These are phyloP conservation scores for Suhomyces sp. DNA, from an alignment of 805 yeast species.

Conservation along the genomic window DNA sequence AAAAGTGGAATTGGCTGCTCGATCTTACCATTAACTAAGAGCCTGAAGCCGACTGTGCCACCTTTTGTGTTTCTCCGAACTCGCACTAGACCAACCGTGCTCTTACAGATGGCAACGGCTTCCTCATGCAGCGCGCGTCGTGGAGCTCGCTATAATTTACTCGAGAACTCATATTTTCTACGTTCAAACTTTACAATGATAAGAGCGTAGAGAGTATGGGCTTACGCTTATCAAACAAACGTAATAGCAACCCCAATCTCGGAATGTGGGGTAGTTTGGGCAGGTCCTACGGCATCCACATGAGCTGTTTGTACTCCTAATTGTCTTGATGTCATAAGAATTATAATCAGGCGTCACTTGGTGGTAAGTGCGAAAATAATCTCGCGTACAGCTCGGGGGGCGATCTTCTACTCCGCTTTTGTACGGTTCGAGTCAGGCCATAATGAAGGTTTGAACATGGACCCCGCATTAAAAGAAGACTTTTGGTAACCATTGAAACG, in stretches of 20 bases:
- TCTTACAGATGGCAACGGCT: not conserved
- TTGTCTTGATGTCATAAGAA: not conserved
- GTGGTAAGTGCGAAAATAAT: not conserved
- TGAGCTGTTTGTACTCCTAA: not conserved
- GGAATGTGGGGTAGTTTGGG: not conserved
- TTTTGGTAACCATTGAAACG: not conserved
- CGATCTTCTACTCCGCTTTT: not conserved
- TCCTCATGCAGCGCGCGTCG: not conserved
- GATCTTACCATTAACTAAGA: not conserved
- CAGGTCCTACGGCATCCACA: not conserved
- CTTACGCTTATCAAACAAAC: not conserved
- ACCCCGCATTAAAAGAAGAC: not conserved
- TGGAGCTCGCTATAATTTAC: not conserved
- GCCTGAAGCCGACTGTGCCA: not conserved
- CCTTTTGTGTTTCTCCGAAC: not conserved
- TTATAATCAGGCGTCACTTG: not conserved
- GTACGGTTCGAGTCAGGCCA: not conserved
- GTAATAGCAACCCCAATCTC: not conserved
- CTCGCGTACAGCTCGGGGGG: not conserved
- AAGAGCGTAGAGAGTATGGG: not conserved
- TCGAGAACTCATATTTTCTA: not conserved
- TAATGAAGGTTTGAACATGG: not conserved
- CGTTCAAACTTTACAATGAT: not conserved
- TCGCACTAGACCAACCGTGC: not conserved
- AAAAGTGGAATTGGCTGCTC: not conserved